Conservation (phyloP, 1,284 basidiomycete genomes). For the Marasmius fiardii region DNA sequence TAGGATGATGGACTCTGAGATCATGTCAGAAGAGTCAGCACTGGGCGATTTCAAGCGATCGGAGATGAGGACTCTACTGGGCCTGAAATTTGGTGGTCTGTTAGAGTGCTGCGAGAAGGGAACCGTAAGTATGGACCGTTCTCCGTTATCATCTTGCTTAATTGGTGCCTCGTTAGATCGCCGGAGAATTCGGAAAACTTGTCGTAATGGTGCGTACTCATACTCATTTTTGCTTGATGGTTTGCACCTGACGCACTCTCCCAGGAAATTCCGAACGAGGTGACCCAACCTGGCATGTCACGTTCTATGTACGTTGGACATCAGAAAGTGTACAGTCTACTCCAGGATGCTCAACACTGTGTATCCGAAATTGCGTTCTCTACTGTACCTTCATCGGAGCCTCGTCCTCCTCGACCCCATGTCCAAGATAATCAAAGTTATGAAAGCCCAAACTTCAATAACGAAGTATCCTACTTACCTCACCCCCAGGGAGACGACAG, state of each 20-base stretch:
- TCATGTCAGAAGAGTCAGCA: constrained; percentile 80
- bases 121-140: constrained; percentile 36
- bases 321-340: constrained; percentile 55
- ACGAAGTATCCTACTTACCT: not conserved
- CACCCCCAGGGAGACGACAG: not conserved
- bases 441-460: constrained; percentile 14
- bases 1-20: constrained; percentile 75
- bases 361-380: constrained; percentile 58
- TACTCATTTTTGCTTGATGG: not conserved
- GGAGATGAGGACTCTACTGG: constrained; percentile 70
- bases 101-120: constrained; percentile 87
- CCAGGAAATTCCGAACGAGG: constrained; percentile 79
- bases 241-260: constrained; percentile 8
- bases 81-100: constrained; percentile 86
- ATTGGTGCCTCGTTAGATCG: constrained; percentile 47
- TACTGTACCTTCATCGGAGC: constrained; percentile 32
- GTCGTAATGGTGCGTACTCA: constrained; percentile 58
- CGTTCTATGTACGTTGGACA: constrained; percentile 72
- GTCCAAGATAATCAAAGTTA: constrained; percentile 10
- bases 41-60: constrained; percentile 85
- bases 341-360: constrained; percentile 61
- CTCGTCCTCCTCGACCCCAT: constrained; percentile 9
- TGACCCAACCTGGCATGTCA: constrained; percentile 78
- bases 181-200: constrained; percentile 79
- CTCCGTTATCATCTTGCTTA: constrained; percentile 9